A percentile compares a stretch with the other conserved stretches of the same genome.
Conservation (phyloP, 2,329 filamentous ascomycete genomes). For the Coleophoma eucalyptorum region DNA sequence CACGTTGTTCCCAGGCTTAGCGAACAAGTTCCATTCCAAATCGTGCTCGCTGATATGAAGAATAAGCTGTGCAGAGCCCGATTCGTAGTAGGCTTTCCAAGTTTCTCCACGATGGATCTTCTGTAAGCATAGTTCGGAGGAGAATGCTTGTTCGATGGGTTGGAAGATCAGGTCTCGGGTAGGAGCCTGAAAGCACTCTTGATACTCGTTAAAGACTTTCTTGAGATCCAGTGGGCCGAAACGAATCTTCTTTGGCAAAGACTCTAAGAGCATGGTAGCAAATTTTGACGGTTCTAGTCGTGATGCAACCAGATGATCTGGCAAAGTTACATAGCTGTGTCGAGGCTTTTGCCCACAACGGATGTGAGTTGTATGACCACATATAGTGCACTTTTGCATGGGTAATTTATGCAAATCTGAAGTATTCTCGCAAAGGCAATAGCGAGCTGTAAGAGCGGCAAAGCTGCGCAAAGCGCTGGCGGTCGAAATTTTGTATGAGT, state of each 20-base stretch:
- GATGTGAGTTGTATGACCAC: conserved; percentile 50
- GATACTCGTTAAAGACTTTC: conserved; percentile 4
- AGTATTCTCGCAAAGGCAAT: conserved; percentile 56
- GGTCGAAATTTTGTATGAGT: too few species aligned
- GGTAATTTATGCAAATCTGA: conserved; percentile 28
- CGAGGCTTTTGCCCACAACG: conserved; percentile 50
- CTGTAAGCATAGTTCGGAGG: conserved; percentile 28
- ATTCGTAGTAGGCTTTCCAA: conserved; percentile 40
- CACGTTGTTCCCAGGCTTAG: conserved; percentile 33
- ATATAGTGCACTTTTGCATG: conserved; percentile 45
- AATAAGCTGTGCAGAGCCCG: conserved; percentile 32
- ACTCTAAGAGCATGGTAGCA: conserved; percentile 33
- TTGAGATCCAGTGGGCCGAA: conserved; percentile 25
- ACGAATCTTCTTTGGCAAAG: conserved; percentile 36
- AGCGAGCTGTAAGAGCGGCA: conserved; percentile 17
- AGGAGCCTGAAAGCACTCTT: conserved; percentile 15
- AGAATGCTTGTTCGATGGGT: conserved; percentile 27
- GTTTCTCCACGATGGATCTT: conserved; percentile 26
- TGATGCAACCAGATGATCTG: conserved; percentile 1
- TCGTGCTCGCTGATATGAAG: conserved; percentile 28
- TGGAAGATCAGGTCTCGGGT: conserved; percentile 29
- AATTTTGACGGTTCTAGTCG: conserved; percentile 40
- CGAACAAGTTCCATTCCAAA: conserved; percentile 44
- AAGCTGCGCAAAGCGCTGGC: too few species aligned
- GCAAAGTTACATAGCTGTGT: conserved; percentile 24